Base-by-base conservation (phyloP, 192 early-diverging fungal genomes). In the Lobosporangium transversale region DNA sequence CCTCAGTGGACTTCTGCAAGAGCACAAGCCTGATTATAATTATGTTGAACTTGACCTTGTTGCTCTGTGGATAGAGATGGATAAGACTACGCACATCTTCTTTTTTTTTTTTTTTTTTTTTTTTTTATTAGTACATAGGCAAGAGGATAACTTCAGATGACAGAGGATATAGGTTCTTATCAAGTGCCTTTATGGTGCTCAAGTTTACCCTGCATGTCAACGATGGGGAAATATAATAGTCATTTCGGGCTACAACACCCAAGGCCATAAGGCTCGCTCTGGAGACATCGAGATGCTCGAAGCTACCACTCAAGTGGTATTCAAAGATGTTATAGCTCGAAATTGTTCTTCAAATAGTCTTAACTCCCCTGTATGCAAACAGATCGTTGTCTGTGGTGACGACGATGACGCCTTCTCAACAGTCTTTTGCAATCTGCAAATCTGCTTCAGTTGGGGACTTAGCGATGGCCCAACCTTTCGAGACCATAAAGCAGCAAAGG, bases 321-420 rank as follows among this genome's bases (percentile, higher is more conserved):
- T 53, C 20, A 23, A 44, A 27, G 50, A 53, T 43, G n/a, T 23
- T 9, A 12, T 17, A 21, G 23, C 27, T 17, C 31, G 50, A 53
- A 9, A 43, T 17, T 10, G 61, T 48, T 36, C 51, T 53, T 37
- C 61, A 63, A 7, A 63, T 30, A 7, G 61, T 53, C 24, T 2
- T 29, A 15, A 53, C 27, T 0, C 50, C 43, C 15, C 43, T 47
- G 23, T 63, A 53, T 33, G 37, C 27, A 1, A 63, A 21, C 61
- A 63, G 52, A 7, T 63, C 61, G 37, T 37, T 63, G 27, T 63
- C 61, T 12, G 35, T 27, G 2, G 61, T 53, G 17, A 53, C 5
- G 14, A 53, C n/a, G 15, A 53, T 20, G 26, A 53, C 61, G n/a
- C 43, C 27, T 2, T 48, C 26, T 31, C 33, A 35, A 14, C 23